Evolutionary conservation across 179 eudicot genomes (phyloP).

Genomic region (Camellia oleifera): DNA sequence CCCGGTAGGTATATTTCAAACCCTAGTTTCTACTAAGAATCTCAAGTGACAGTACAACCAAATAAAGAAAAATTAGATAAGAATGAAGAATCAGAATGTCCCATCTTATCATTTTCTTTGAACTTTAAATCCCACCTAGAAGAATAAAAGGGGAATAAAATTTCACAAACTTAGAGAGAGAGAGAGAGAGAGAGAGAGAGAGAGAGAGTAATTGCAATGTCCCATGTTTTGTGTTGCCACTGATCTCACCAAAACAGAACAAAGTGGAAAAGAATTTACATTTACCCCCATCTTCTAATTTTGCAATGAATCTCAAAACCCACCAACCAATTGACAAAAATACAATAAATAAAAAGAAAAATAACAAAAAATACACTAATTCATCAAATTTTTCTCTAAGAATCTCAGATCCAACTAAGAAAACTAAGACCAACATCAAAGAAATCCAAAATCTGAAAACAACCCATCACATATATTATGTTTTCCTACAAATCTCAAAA

Average conservation of each 20-base stretch:
- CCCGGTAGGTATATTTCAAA: too few species aligned
- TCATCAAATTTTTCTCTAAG: background rate
- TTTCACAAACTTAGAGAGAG: background rate
- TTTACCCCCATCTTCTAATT: background rate
- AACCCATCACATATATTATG: background rate
- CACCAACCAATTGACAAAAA: background rate
- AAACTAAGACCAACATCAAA: background rate
- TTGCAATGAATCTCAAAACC: background rate
- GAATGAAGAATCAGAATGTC: background rate
- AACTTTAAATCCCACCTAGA: background rate
- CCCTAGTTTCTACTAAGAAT: background rate
- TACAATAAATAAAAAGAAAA: background rate
- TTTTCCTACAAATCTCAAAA: background rate
- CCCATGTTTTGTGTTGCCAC: background rate
- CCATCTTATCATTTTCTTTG: background rate
- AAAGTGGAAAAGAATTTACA: background rate
- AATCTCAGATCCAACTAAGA: slow-evolving; percentile 2
- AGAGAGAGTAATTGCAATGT: background rate
- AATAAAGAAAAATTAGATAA: background rate
- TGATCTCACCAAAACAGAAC: background rate
- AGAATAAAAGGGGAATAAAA: background rate
- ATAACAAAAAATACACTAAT: background rate
- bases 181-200: background rate
- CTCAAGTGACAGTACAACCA: background rate
- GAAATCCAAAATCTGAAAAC: background rate